phyloP scores from a whole-genome alignment of 305 asterid genomes.

The Withania somnifera region DNA sequence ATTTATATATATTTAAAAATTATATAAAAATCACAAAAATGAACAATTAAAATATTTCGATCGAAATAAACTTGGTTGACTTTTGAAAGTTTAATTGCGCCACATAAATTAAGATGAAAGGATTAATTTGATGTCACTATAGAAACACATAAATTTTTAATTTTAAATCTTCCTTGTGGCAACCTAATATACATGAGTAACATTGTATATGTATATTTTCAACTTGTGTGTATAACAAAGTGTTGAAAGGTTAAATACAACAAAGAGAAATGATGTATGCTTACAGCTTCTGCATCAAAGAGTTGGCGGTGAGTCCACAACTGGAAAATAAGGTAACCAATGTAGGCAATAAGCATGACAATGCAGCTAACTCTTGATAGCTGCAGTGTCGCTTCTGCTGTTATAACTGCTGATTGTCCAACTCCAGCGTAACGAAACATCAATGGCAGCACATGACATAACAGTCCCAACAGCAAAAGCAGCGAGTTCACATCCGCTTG shows the following conservation, averaged over 20 bases:
- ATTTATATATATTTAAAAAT: no score
- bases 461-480: constrained; percentile 57
- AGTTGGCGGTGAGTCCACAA: constrained; percentile 65
- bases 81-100: no score
- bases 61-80: no score
- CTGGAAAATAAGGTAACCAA: constrained; percentile 72
- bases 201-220: not conserved
- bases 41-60: no score
- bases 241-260: no score
- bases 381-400: constrained; percentile 25
- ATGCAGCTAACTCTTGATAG: constrained; percentile 68
- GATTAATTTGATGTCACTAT: not conserved
- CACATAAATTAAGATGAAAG: no score
- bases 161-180: no score
- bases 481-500: constrained; percentile 77
- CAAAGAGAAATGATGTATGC: not conserved
- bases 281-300: constrained; percentile 52
- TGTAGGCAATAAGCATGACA: constrained; percentile 67
- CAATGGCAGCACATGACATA: constrained; percentile 64
- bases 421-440: constrained; percentile 32
- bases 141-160: not conserved
- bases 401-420: constrained; percentile 18
- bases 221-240: no score
- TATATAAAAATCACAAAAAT: no score
- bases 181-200: no score